Evolutionary conservation across 371 early-diverging fungal species (phyloP), one percentile per base, ranked within the genome.

Genomic region (Basidiobolus meristosporus): DNA sequence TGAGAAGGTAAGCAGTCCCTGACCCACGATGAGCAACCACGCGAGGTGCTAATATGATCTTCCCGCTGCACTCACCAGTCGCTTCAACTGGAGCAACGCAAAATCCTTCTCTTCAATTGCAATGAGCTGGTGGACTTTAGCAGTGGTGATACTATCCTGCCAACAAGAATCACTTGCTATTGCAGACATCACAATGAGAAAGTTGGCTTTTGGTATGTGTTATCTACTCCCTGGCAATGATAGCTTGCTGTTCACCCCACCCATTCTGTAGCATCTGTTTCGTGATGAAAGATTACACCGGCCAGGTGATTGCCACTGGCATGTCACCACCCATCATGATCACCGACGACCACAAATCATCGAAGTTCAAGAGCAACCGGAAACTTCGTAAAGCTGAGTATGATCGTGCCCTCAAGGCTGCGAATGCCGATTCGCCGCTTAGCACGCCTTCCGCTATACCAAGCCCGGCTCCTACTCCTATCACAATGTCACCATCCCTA

Each of bases 271-370:
- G 72, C 48, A 57, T 92, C 21, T 78, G 73, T 46, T 81, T 87
- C 52, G 59, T 73, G 26, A 65, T 84, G 48, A 53, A 66, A 11
- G 86, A 91, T 54, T 54, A 67, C 43, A 56, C 52, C 16, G 73
- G 75, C 36, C 59, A 64, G 20, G 58, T 71, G 31, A 63, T 89
- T 7, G 86, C 88, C 7, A 66, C 72, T 3, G 88, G 85, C 23
- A 65, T 80, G 47, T 85, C 90, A 7, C 84, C 90, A 2, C 88
- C 93, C 1, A 84, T 92, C 33, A 77, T 92, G 79, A 89, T 92
- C 40, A 92, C 93, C 1, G 93, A 92, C 46, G 93, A 92, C 51
- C 93, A 92, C 61, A 92, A 92, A 52, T 77, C 84, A 5, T 74
- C 72, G 42, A 85, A 56, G 29, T n/a, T n/a, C n/a, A n/a, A n/a